Percentiles rank a stretch among this genome's conserved stretches.
These are phyloP conservation scores for Trichoderma erinaceum DNA, from an alignment of 495 filamentous ascomycete genomes.

Conservation along the genomic window DNA sequence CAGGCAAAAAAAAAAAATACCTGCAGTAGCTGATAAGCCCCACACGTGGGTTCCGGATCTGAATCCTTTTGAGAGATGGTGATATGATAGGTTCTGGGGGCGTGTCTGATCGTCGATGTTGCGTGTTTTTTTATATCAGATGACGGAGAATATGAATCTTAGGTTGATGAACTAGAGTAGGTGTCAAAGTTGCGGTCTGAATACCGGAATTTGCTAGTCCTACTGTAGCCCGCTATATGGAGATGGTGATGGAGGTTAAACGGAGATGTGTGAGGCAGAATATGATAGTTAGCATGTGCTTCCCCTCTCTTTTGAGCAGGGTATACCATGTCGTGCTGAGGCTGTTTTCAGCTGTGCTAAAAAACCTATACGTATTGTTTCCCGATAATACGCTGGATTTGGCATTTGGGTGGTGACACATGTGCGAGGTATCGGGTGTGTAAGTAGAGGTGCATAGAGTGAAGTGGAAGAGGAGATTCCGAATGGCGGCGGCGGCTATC, in stretches of 20 bases:
- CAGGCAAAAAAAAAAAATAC: not conserved
- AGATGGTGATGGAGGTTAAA: no score
- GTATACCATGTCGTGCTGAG: no score
- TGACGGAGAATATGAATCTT: no score
- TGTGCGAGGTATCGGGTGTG: not conserved
- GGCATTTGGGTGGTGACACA: not conserved
- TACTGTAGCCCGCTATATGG: not conserved
- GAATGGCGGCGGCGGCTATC: no score
- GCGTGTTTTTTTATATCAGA: not conserved
- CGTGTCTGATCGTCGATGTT: not conserved
- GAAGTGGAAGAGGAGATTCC: not conserved
- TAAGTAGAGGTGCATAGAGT: not conserved
- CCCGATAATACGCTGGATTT: not conserved
- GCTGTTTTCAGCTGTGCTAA: not conserved
- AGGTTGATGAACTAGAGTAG: not conserved
- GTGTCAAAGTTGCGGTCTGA: not conserved
- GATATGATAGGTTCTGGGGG: not conserved
- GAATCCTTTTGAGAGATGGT: not conserved
- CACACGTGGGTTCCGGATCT: not conserved
- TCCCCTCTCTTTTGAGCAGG: no score
- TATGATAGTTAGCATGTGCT: no score
- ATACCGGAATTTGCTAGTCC: not conserved
- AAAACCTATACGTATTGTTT: not conserved
- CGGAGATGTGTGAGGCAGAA: not conserved
- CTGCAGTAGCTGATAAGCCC: not conserved